Conservation (phyloP, 257 asterid genomes). For the Hygrophila difformis region DNA sequence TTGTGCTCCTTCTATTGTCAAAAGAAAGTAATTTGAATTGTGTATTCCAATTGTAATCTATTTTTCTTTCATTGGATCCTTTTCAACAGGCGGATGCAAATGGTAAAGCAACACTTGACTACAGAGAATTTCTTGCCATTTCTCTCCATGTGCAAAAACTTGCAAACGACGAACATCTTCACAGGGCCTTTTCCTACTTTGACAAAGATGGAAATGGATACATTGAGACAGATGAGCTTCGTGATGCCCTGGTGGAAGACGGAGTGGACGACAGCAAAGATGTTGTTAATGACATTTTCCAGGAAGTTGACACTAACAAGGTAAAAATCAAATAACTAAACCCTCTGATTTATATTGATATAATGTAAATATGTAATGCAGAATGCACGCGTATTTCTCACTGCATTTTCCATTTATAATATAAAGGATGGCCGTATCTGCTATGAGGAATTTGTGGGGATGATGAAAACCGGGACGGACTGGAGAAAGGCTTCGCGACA, state of each 20-base stretch:
- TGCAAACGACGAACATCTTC: conserved; percentile 90
- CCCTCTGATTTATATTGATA: conserved; percentile 6
- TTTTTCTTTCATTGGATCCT: conserved; percentile 4
- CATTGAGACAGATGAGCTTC: conserved; percentile 80
- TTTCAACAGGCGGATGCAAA: conserved; percentile 62
- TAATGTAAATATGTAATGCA: too few species aligned
- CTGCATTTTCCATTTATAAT: not conserved
- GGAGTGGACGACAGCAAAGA: conserved; percentile 59
- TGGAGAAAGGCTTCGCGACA: too few species aligned
- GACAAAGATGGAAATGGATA: conserved; percentile 61
- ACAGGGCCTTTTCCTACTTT: too few species aligned
- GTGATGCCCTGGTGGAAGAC: conserved; percentile 70
- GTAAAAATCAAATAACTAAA: conserved; percentile 36
- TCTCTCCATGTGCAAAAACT: conserved; percentile 76
- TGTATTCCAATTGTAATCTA: too few species aligned
- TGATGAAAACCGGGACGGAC: too few species aligned
- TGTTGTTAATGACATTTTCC: too few species aligned
- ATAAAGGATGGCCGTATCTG: conserved; percentile 61
- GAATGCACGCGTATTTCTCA: conserved; percentile 13
- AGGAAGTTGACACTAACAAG: conserved; percentile 94
- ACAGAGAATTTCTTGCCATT: conserved; percentile 77
- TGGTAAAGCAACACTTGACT: conserved; percentile 76
- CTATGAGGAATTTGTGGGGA: conserved; percentile 83
- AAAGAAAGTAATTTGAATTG: too few species aligned
- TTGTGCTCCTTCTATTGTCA: too few species aligned